phyloP scores from a whole-genome alignment of 2,329 filamentous ascomycete species.

The Venturia nashicola region DNA sequence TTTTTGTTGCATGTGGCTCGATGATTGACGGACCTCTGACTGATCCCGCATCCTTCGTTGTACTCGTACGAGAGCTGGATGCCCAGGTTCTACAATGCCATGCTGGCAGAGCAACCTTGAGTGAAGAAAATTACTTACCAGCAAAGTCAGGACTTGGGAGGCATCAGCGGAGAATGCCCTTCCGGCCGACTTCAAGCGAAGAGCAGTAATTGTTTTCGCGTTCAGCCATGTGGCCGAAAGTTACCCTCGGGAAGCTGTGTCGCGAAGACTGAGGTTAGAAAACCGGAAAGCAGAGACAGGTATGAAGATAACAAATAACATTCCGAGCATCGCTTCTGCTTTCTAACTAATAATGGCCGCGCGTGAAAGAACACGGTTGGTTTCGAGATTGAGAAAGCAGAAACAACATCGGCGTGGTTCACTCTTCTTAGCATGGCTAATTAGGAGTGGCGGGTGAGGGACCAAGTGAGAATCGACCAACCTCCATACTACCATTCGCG shows the following conservation, averaged over 20 bases:
- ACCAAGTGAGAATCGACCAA: constrained; percentile 2
- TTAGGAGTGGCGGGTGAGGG: neutral
- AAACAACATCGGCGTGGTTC: neutral
- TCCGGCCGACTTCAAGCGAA: neutral
- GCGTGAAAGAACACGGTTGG: neutral
- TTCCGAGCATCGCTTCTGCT: constrained; percentile 5
- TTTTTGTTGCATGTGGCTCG: neutral
- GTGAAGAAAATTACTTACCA: neutral
- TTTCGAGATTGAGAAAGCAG: constrained; percentile 4
- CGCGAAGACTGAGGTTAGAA: neutral
- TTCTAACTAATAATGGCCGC: neutral
- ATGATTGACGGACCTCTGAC: neutral
- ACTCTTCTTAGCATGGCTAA: neutral
- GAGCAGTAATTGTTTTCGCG: neutral
- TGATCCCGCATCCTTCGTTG: neutral
- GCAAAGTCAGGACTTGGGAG: neutral
- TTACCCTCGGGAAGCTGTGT: neutral
- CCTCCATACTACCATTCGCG: neutral
- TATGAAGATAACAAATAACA: constrained; percentile 4
- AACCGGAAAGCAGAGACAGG: neutral
- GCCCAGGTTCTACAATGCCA: neutral
- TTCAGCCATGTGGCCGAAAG: neutral
- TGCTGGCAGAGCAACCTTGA: neutral
- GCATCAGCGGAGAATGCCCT: neutral
- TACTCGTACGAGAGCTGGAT: neutral